phyloP scores from a whole-genome alignment of 345 rosid genomes.

The Brassica incana region DNA sequence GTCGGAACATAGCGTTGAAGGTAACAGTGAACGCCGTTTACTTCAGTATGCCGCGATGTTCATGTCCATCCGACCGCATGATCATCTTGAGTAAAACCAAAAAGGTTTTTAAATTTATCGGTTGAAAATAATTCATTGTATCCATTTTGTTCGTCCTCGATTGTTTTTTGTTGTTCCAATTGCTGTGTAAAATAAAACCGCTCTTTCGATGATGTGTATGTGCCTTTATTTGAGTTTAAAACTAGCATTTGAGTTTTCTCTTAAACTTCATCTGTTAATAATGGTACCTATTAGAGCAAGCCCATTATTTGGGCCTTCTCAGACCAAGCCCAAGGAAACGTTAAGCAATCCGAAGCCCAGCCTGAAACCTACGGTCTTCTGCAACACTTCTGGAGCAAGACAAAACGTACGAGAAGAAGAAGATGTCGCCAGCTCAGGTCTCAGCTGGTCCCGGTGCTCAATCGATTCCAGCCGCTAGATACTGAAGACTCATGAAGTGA shows the following conservation, averaged over 20 bases:
- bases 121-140: neutral
- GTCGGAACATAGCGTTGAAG: constrained; percentile 41
- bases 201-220: neutral
- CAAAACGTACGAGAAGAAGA: too few species aligned
- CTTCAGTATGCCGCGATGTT: constrained; percentile 77
- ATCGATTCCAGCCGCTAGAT: too few species aligned
- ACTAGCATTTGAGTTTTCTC: neutral
- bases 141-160: neutral
- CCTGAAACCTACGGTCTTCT: too few species aligned
- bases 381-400: too few species aligned
- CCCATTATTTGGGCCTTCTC: too few species aligned
- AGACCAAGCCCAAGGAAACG: too few species aligned
- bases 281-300: too few species aligned
- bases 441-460: too few species aligned
- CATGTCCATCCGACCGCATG: constrained; percentile 83
- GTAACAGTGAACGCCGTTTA: constrained; percentile 52
- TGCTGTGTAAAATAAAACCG: neutral
- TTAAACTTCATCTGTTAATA: neutral
- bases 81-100: constrained; percentile 63
- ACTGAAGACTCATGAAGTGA: too few species aligned
- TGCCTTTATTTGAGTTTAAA: neutral
- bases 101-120: neutral
- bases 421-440: too few species aligned
- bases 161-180: neutral
- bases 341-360: too few species aligned